Conservation (phyloP, 305 asterid species). For the Fraxinus xanthoxyloides region DNA sequence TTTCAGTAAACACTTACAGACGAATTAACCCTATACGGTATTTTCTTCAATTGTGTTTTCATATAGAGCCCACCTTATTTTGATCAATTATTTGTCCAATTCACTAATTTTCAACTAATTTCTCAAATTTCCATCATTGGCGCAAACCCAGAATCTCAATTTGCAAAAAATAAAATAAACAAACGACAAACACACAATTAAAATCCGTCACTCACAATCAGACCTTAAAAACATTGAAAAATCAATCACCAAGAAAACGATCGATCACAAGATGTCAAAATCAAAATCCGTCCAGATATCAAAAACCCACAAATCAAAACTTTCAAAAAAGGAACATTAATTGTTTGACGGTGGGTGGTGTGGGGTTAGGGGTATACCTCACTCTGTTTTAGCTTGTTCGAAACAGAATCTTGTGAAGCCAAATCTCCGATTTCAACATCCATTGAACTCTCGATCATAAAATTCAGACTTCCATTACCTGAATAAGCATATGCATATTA, state of each 20-base stretch:
- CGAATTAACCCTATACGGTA: not conserved
- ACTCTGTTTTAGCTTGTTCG: slow-evolving; percentile 23
- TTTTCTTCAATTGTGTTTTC: not conserved
- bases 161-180: not conserved
- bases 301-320: not conserved
- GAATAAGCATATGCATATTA: not conserved
- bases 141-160: not conserved
- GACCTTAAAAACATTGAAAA: not conserved
- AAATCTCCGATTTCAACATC: slow-evolving; percentile 25
- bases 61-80: not conserved
- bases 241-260: not conserved
- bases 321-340: not conserved
- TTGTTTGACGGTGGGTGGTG: not conserved
- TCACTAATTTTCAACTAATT: not conserved
- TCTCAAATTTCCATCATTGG: not conserved
- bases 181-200: not conserved
- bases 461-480: not conserved
- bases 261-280: not conserved
- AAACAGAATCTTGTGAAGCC: not conserved
- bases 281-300: not conserved
- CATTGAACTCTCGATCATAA: slow-evolving; percentile 14
- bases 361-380: slow-evolving; percentile 17
- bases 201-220: not conserved
- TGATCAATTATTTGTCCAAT: not conserved
- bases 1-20: not conserved